Base-by-base conservation (phyloP, 176 grass and related monocot genomes). In the Pontederia crassipes region DNA sequence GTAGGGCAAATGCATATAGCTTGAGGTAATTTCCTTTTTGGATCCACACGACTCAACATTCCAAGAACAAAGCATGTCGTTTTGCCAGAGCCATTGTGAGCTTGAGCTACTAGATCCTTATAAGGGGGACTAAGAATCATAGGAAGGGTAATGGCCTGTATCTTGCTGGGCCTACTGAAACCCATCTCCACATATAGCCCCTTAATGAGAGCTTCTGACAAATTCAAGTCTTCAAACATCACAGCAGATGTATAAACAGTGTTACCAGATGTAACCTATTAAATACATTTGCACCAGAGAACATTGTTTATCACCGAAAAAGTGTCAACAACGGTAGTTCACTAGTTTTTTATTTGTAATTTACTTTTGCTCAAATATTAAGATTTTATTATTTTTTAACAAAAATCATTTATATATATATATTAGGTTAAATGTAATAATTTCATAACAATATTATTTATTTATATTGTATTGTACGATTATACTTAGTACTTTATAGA, bases 21-120 rank as follows among this genome's bases (percentile, higher is more conserved):
- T 79, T 95, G 90, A 5, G 86, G 86, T 28, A 73, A 54, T 71
- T 79, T 86, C 51, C 29, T 83, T 2, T 55, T 73, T 6, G 84
- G 78, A 75, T 96, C 70, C 12, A 97, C 81, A 5, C 92, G 81
- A 70, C 87, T 97, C 64, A 97, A 79, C 92, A 97, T 97, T 61
- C 92, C 92, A n/a, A 97, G 84, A 59, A 85, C 83, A 64, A 97
- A 97, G 59, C 92, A 97, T 20, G 81, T 97, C 50, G 92, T 97
- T 75, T 97, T 97, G 63, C 87, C 87, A 9, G 87, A 97, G 40
- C 87, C 83, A 67, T 91, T 97, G 59, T 97, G 92, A 16, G 87
- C 92, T 76, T 97, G 92, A 53, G 92, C 92, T 16, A 97, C 81
- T 47, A 97, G 78, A 81, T 97, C 87, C 74, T 80, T 97, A 68